phyloP scores from a whole-genome alignment of 345 rosid genomes.

The Salix koriyanagi region DNA sequence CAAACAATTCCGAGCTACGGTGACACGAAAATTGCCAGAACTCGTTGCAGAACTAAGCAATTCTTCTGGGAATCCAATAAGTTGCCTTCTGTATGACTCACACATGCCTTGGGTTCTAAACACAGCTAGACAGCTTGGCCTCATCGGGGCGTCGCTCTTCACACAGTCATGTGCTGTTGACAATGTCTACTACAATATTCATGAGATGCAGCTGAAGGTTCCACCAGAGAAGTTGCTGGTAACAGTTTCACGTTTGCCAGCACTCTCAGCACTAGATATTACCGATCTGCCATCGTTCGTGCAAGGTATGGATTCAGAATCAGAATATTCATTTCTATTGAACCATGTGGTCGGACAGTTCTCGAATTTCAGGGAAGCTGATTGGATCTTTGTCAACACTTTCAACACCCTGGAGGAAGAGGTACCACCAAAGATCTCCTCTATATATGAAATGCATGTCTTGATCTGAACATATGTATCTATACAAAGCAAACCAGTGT shows the following conservation, averaged over 20 bases:
- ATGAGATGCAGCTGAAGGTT: neutral
- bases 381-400: conserved; percentile 1
- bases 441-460: too few species aligned
- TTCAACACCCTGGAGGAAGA: conserved; percentile 39
- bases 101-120: neutral
- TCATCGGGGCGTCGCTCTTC: neutral
- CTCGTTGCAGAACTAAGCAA: neutral
- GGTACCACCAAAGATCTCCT: conserved; percentile 19
- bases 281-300: neutral
- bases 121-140: neutral
- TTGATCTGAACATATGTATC: too few species aligned
- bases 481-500: too few species aligned
- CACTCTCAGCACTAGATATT: neutral
- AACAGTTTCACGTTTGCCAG: neutral
- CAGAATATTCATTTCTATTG: neutral
- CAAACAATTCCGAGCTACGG: neutral
- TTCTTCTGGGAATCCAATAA: neutral
- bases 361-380: neutral
- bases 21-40: neutral
- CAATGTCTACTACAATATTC: neutral
- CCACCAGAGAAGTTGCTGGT: neutral
- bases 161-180: neutral
- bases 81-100: conserved; percentile 4
- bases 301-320: neutral
- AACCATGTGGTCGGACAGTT: neutral